Conservation (phyloP, 768 basidiomycete species). For the Rhizopogon sp. region DNA sequence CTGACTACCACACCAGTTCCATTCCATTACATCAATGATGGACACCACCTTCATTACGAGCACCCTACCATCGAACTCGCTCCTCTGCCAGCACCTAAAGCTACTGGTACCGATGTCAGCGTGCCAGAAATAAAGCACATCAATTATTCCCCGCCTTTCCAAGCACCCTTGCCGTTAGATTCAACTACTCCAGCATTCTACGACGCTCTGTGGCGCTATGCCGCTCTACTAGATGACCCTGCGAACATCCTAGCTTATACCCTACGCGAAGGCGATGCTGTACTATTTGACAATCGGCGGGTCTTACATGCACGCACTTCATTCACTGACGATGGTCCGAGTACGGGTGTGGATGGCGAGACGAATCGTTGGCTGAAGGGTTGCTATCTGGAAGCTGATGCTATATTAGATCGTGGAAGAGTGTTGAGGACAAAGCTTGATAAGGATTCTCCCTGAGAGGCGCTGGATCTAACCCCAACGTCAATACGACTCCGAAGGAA, state of each 20-base stretch:
- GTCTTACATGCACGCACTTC: slow-evolving; percentile 84
- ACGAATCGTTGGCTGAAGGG: slow-evolving; percentile 88
- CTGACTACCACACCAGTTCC: slow-evolving; percentile 65
- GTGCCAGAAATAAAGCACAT: slow-evolving; percentile 49
- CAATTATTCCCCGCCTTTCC: slow-evolving; percentile 95
- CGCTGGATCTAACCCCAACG: neutral
- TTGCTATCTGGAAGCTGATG: slow-evolving; percentile 69
- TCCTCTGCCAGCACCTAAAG: slow-evolving; percentile 8
- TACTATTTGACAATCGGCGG: slow-evolving; percentile 88
- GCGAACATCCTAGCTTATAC: slow-evolving; percentile 54
- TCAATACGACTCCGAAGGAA: neutral
- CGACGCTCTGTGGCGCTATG: slow-evolving; percentile 57
- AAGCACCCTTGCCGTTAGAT: slow-evolving; percentile 63
- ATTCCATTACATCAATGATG: slow-evolving; percentile 91
- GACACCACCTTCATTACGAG: slow-evolving; percentile 68
- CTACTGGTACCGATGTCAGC: slow-evolving; percentile 2
- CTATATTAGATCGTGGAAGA: slow-evolving; percentile 55
- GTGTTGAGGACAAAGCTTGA: slow-evolving; percentile 34
- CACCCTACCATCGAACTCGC: slow-evolving; percentile 75
- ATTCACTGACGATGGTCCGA: slow-evolving; percentile 42
- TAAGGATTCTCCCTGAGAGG: neutral
- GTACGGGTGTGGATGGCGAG: slow-evolving; percentile 34
- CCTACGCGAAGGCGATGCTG: slow-evolving; percentile 78
- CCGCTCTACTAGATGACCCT: slow-evolving; percentile 48
- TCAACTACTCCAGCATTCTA: slow-evolving; percentile 54